These are phyloP conservation scores for Halophytophthora batemanensis DNA, from an alignment of 352 stramenopile genomes.

Conservation along the genomic window DNA sequence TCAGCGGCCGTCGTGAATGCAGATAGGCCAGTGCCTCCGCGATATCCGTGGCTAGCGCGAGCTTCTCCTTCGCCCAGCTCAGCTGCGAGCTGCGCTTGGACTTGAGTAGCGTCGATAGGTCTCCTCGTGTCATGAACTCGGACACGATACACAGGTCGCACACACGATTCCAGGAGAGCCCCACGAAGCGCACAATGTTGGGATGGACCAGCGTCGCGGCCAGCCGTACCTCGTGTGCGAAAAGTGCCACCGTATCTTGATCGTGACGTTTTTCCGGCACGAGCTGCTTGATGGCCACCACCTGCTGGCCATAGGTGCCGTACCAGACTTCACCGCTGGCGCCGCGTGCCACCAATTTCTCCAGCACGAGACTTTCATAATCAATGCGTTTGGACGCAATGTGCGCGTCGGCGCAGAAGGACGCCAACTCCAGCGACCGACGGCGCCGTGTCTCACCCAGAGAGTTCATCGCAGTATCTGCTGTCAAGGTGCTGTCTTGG, in stretches of 20 bases:
- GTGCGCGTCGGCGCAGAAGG: slow-evolving; percentile 38
- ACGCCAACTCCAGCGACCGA: slow-evolving; percentile 32
- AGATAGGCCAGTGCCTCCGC: slow-evolving; percentile 64
- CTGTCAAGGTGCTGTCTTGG: neutral
- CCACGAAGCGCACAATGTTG: slow-evolving; percentile 70
- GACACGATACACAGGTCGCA: slow-evolving; percentile 56
- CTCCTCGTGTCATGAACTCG: slow-evolving; percentile 58
- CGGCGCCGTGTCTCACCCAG: slow-evolving; percentile 17
- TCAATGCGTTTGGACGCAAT: slow-evolving; percentile 46
- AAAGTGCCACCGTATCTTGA: slow-evolving; percentile 36
- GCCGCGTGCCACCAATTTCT: slow-evolving; percentile 38
- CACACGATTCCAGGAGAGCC: slow-evolving; percentile 50
- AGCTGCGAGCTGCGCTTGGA: slow-evolving; percentile 33
- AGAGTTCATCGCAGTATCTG: slow-evolving; percentile 6
- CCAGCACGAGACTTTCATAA: slow-evolving; percentile 37
- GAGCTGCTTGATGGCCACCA: slow-evolving; percentile 64
- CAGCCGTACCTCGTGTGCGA: slow-evolving; percentile 53
- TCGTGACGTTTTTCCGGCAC: slow-evolving; percentile 45
- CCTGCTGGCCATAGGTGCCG: slow-evolving; percentile 30
- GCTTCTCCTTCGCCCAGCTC: slow-evolving; percentile 47
- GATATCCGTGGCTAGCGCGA: slow-evolving; percentile 55
- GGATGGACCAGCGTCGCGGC: slow-evolving; percentile 46
- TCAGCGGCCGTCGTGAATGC: slow-evolving; percentile 43
- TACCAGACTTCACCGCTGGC: slow-evolving; percentile 66
- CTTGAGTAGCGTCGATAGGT: slow-evolving; percentile 48